Evolutionary conservation across 2,329 filamentous ascomycete species (phyloP), one percentile per base, ranked within the genome.

Genomic region (Exophiala bonariae): DNA sequence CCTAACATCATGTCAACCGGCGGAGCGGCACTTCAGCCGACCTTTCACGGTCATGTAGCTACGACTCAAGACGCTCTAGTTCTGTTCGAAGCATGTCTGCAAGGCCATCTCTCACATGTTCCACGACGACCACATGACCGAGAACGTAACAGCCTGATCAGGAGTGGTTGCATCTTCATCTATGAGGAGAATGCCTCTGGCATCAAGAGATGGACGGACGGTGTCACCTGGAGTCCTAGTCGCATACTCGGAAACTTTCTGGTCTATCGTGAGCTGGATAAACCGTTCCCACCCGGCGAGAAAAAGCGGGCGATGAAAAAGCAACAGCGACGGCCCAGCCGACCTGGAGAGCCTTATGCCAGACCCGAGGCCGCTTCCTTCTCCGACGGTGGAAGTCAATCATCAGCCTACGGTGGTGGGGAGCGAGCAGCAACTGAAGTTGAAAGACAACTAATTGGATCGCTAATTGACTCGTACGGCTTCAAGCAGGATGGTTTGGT

Each of bases 191-290:
- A 89, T 52, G 85, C 88, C 0, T 95, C 90, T 0, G 89, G 89
- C 4, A 95, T 96, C 70, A 95, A 95, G 71, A 79, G 91, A 46
- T 96, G 91, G 91, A 96, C 90, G 0, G 91, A 96, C 59, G 90
- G 91, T 11, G 82, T 92, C 9, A 85, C 86, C 5, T 96, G 91
- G 91, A 95, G 88, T 58, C 91, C 91, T 0, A 95, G 85, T 66
- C 84, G 87, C 13, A 92, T 95, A 38, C 75, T 92, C 38, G 86
- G 85, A 49, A 93, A 93, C 63, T 95, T 89, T 59, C 77, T 95
- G 34, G 81, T 95, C 57, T 95, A 95, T 62, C 83, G 89, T 22
- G 88, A 95, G 65, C 77, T 95, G 34, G 81, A 87, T 54, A 82
- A 85, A 59, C 83, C 85, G 0, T 91, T 91, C 57, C 83, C 85